phyloP scores from a whole-genome alignment of 345 rosid genomes.

The Zanthoxylum bungeanum region DNA sequence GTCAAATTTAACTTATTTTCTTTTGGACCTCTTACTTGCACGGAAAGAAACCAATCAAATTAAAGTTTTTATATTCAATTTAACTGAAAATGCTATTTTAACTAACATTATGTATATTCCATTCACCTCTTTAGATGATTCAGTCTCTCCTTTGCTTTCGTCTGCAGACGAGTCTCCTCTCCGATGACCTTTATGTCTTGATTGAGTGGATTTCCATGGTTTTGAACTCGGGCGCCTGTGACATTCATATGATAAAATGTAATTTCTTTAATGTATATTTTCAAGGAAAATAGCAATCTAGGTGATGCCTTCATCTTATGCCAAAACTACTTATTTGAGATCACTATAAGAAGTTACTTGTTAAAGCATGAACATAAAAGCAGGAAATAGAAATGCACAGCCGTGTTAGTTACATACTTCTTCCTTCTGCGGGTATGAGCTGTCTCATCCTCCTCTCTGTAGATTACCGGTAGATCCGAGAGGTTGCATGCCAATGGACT shows the following conservation, averaged over 20 bases:
- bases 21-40: too few species aligned
- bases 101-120: background rate
- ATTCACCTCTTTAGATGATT: constrained; percentile 48
- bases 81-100: background rate
- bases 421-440: constrained; percentile 21
- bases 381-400: background rate
- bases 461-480: constrained; percentile 44
- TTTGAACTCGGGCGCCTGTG: constrained; percentile 29
- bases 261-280: background rate
- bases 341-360: background rate
- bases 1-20: too few species aligned
- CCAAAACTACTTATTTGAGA: background rate
- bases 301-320: background rate
- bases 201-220: constrained; percentile 21
- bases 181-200: constrained; percentile 19
- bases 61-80: background rate
- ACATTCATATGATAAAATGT: background rate
- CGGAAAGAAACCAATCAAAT: too few species aligned
- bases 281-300: background rate
- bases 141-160: constrained; percentile 24
- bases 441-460: constrained; percentile 34
- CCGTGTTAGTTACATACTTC: constrained; percentile 28
- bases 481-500: constrained; percentile 53
- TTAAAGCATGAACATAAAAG: background rate
- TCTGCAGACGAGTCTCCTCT: constrained; percentile 12